Conservation (phyloP, 2,329 filamentous ascomycete species). For the Phialophora tarda region DNA sequence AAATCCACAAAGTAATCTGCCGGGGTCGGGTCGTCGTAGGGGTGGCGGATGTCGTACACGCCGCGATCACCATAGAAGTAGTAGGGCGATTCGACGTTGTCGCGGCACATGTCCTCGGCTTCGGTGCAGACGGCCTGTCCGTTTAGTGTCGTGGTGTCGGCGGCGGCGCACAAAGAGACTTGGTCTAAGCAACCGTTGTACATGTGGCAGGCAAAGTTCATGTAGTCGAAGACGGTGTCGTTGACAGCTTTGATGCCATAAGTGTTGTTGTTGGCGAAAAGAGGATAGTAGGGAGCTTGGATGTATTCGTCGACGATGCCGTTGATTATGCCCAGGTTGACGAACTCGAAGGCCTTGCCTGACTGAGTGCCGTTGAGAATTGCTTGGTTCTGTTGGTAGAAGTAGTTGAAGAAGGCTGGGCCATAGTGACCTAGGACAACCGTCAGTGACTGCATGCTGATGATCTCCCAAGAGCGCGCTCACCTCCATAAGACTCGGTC, state of each 20-base stretch:
- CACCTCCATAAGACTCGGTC: constrained; percentile 54
- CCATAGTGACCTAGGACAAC: constrained; percentile 53
- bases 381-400: constrained; percentile 62
- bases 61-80: constrained; percentile 60
- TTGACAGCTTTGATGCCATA: constrained; percentile 62
- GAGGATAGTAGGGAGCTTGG: constrained; percentile 57
- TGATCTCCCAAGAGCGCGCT: neutral
- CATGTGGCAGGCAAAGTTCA: constrained; percentile 64
- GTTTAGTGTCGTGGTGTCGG: constrained; percentile 63
- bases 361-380: constrained; percentile 57
- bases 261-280: constrained; percentile 61
- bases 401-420: constrained; percentile 62
- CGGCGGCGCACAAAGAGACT: constrained; percentile 68
- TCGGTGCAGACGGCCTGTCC: constrained; percentile 58
- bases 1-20: constrained; percentile 66
- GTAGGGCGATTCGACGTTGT: constrained; percentile 64
- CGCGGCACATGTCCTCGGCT: constrained; percentile 61
- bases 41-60: constrained; percentile 66
- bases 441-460: constrained; percentile 1
- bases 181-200: constrained; percentile 66
- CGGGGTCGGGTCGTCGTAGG: constrained; percentile 65
- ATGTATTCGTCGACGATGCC: constrained; percentile 62
- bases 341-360: constrained; percentile 60
- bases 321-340: constrained; percentile 62
- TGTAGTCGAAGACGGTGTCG: constrained; percentile 64